Base-by-base conservation (phyloP, 2,329 filamentous ascomycete genomes). In the Arthrocladium fulminans region DNA sequence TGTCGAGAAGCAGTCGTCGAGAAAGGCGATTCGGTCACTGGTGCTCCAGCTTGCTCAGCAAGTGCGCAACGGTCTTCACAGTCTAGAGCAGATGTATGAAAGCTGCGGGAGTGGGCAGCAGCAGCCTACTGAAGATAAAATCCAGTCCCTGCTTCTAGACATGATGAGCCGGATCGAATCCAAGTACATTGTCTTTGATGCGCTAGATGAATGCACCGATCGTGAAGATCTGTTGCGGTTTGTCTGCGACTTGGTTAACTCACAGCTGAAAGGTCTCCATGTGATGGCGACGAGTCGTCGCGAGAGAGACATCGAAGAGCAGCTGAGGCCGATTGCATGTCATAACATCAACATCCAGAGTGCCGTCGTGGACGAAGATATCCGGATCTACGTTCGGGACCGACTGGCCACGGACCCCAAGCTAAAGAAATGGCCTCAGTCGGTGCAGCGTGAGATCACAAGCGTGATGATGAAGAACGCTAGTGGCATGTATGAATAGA, bases 381-480 rank as follows among this genome's bases (percentile, higher is more conserved):
- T 56, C 34, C 22, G 23, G 23, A 13, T 50, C 9, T 54, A 55
- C 37, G 45, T 55, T 43, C 45, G 41, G 12, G 45, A 51, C 40
- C 45, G 38, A 13, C 35, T 56, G 7, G 24, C 27, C 3, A 45
- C n/a, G 15, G 53, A 55, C 27, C 2, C 30, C 2, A 50, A 45
- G 22, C 32, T 56, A 22, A 42, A 52, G 46, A 43, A 23, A 24
- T 47, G 43, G 48, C 38, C 46, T 19, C 22, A 22, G 10, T 22
- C 45, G 5, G 40, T 51, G 2, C 38, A 35, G 42, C 15, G 45
- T 12, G 48, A 53, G 23, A 54, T 56, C 13, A 41, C 20, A 23
- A 45, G n/a, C n/a, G 38, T 59, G 56, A 55, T 63, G 58, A 60
- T 63, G 60, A 43, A 24, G 8, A 57, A 53, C 40, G 45, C 53